Evolutionary conservation across 1,139 yeast species (phyloP), one percentile per base, ranked within the genome.

Genomic region (Yamadazyma aaseri): DNA sequence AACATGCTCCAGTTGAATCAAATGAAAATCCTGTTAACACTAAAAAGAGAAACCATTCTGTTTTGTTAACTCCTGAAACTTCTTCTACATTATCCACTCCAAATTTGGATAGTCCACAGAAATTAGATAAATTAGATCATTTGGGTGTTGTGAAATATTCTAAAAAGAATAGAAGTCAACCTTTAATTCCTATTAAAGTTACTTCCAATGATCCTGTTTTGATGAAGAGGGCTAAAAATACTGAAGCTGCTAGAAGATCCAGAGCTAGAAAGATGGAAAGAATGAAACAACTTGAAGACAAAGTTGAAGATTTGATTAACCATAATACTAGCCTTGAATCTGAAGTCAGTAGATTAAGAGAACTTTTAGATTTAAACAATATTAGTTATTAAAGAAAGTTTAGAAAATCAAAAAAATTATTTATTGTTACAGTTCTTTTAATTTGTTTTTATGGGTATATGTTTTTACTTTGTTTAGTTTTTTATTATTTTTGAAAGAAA

Each of bases 211-310:
- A 89, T 60, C 79, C 82, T 15, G 76, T 74, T 39, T 76, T 87
- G 34, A 56, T 86, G 53, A 86, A 90, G 60, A 80, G 98, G 53
- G 97, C 97, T 26, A 80, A 90, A 60, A 90, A 90, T 71, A 90
- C 97, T 16, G 96, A 89, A 59, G 97, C 97, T 41, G 97, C 97
- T 11, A 80, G 97, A 61, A 76, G 97, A 56, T 87, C 97, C 28
- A 76, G 97, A 50, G 96, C 96, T 26, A 80, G 96, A 63, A 87
- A 89, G 65, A 80, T 85, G 79, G 87, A 85, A 59, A 76, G 95
- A 60, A 84, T 90, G 86, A 55, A 62, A 39, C 95, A 86, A 56
- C 70, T 90, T 58, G 97, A 90, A 62, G 76, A 63, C 20, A 77
- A 77, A 56, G 95, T 90, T 38, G 86, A 81, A 46, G 75, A 61